These are phyloP conservation scores for Lipomyces lipofer DNA, from an alignment of 805 yeast genomes.

Conservation along the genomic window DNA sequence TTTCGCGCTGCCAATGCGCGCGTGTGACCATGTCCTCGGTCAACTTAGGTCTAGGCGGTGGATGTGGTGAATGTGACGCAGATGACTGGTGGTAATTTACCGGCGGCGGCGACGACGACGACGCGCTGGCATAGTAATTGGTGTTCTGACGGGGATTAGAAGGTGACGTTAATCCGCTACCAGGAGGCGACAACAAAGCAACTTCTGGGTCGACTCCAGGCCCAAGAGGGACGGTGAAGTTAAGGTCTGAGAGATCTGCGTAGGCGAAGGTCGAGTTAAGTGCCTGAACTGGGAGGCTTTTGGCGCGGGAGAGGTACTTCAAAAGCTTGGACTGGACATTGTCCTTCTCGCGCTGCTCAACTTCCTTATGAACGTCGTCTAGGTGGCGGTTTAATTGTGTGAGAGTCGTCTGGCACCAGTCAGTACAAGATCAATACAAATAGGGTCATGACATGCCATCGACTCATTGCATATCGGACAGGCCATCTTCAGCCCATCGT, in stretches of 20 bases:
- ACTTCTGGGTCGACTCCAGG: slow-evolving; percentile 2
- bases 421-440: not conserved
- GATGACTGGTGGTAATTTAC: not conserved
- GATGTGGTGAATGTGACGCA: not conserved
- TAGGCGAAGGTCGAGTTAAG: slow-evolving; percentile 45
- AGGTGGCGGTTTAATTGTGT: slow-evolving; percentile 64
- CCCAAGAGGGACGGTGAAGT: slow-evolving; percentile 18
- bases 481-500: not conserved
- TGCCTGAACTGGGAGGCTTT: slow-evolving; percentile 40
- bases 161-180: slow-evolving; percentile 16
- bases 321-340: slow-evolving; percentile 49
- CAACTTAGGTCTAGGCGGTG: slow-evolving; percentile 23
- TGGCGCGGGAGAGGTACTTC: slow-evolving; percentile 45
- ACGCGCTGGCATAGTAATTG: not conserved
- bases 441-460: slow-evolving; percentile 43
- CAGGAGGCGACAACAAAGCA: slow-evolving; percentile 1
- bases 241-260: slow-evolving; percentile 52
- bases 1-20: slow-evolving; percentile 60
- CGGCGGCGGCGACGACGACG: not conserved
- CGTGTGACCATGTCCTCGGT: slow-evolving; percentile 46
- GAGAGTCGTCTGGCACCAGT: slow-evolving; percentile 16
- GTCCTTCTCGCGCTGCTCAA: slow-evolving; percentile 37
- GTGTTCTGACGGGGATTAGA: slow-evolving; percentile 13
- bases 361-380: slow-evolving; percentile 62
- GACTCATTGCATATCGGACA: slow-evolving; percentile 70